Evolutionary conservation across 1,284 basidiomycete species (phyloP).

Genomic region (Papiliotrema flavescens): DNA sequence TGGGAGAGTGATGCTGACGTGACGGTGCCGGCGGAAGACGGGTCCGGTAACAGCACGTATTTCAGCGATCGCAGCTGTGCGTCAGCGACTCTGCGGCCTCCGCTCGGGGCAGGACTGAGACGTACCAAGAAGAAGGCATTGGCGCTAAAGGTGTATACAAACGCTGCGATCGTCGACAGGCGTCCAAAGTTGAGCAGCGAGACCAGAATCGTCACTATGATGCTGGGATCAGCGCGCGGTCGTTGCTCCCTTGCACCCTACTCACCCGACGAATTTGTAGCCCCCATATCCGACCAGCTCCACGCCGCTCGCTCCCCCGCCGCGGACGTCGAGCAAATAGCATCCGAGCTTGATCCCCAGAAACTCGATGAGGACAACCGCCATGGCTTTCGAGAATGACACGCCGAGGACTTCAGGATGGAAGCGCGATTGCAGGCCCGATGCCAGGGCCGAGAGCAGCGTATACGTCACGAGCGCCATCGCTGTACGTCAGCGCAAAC

Average conservation of each 20-base stretch:
- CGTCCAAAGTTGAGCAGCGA: constrained; percentile 54
- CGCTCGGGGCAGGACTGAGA: constrained; percentile 16
- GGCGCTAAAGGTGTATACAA: constrained; percentile 79
- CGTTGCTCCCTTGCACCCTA: background rate
- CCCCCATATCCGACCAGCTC: constrained; percentile 72
- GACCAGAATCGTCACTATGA: constrained; percentile 46
- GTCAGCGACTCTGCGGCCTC: background rate
- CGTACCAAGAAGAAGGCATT: constrained; percentile 91
- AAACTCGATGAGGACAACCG: constrained; percentile 80
- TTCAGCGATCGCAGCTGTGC: constrained; percentile 81
- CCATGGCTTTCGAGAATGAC: constrained; percentile 75
- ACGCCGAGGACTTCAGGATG: constrained; percentile 87
- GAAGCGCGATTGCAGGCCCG: constrained; percentile 78
- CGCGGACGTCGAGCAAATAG: constrained; percentile 81
- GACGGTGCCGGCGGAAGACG: constrained; percentile 49
- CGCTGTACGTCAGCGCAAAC: constrained; percentile 53
- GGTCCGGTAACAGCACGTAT: constrained; percentile 78
- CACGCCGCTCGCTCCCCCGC: constrained; percentile 62
- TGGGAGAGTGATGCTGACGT: constrained; percentile 66
- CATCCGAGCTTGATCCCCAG: constrained; percentile 83
- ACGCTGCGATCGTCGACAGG: constrained; percentile 66
- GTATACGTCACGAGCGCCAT: constrained; percentile 98
- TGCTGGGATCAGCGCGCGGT: constrained; percentile 16
- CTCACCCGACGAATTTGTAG: constrained; percentile 94
- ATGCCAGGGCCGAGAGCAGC: constrained; percentile 76